A percentile compares a stretch with the other conserved stretches of the same genome.
Conservation (phyloP, 257 asterid genomes). For the Solanum pimpinellifolium region DNA sequence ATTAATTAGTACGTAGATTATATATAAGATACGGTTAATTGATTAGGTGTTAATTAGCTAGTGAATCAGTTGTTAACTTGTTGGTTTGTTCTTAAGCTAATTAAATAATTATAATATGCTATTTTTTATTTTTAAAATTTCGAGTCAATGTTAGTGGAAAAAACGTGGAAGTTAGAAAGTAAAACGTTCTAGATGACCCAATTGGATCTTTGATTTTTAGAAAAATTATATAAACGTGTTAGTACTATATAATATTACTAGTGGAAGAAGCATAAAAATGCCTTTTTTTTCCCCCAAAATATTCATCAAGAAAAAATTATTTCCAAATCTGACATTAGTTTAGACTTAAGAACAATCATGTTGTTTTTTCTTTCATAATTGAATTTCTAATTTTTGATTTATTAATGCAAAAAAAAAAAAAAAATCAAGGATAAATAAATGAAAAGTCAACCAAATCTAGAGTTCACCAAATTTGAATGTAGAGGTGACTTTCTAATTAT, state of each 20-base stretch:
- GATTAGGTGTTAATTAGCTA: neutral
- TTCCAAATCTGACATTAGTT: neutral
- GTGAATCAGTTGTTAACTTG: neutral
- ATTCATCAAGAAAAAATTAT: neutral
- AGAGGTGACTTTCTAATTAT: neutral
- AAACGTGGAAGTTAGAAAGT: neutral
- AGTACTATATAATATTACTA: neutral
- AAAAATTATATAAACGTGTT: neutral
- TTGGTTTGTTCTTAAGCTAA: neutral
- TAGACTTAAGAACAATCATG: neutral
- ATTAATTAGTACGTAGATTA: neutral
- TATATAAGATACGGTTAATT: neutral
- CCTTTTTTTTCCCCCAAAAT: neutral
- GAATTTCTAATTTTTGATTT: neutral
- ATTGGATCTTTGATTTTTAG: too few relatives aligned
- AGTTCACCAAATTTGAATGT: neutral
- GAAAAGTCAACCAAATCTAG: neutral
- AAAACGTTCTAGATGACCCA: neutral
- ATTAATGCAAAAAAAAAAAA: neutral
- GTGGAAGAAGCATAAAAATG: neutral
- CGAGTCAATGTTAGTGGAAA: neutral
- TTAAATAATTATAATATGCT: neutral
- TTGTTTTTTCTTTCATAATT: neutral
- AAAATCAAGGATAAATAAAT: neutral
- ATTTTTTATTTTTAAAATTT: neutral